A percentile compares a stretch with the other conserved stretches of the same genome.
phyloP scores from a whole-genome alignment of 202 grass and related monocot species.

The Bolboschoenoplectus hybrid region DNA sequence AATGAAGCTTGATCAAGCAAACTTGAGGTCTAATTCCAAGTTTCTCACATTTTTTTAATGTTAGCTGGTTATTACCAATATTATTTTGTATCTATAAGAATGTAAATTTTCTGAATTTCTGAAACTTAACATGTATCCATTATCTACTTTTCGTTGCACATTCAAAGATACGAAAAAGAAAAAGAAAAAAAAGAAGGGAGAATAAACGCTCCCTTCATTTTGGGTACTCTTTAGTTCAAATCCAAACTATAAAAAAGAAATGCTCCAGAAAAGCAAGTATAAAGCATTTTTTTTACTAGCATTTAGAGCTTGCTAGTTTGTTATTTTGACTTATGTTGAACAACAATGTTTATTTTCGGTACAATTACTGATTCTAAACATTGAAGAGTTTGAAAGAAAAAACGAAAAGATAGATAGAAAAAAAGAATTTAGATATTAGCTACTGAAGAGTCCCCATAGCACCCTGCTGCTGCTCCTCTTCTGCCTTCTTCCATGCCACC shows the following conservation, averaged over 20 bases:
- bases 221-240: background rate
- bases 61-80: background rate
- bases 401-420: background rate
- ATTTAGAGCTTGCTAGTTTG: constrained; percentile 31
- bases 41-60: background rate
- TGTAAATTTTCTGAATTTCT: background rate
- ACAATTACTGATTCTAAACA: constrained; percentile 40
- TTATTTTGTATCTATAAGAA: background rate
- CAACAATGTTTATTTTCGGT: background rate
- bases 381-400: constrained; percentile 17
- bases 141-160: constrained; percentile 7
- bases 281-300: constrained; percentile 31
- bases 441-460: constrained; percentile 20
- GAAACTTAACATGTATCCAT: background rate
- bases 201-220: background rate
- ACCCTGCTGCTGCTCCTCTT: constrained; percentile 52
- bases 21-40: background rate
- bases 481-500: constrained; percentile 62
- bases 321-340: constrained; percentile 16
- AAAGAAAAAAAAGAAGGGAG: background rate
- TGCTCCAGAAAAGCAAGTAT: background rate
- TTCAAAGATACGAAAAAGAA: background rate
- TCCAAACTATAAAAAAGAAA: background rate
- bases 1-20: background rate
- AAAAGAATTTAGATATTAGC: background rate